Percentiles rank a stretch among this genome's conserved stretches.
These are phyloP conservation scores for Fragaria vesca DNA, from an alignment of 306 rosid species.

Conservation along the genomic window DNA sequence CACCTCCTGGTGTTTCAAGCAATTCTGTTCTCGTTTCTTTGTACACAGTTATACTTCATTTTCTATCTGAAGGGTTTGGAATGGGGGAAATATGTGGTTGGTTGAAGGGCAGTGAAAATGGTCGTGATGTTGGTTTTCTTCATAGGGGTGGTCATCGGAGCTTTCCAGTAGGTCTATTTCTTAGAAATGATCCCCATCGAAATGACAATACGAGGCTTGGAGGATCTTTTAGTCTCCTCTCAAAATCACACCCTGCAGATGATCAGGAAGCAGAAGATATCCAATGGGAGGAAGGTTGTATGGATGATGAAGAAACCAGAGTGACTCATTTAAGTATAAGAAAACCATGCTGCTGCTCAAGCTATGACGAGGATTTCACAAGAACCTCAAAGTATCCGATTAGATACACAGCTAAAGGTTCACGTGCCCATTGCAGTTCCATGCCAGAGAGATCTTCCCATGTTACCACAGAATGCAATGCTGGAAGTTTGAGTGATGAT, in stretches of 20 bases:
- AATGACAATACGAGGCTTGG: constrained; percentile 87
- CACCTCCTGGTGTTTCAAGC: constrained; percentile 86
- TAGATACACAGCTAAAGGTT: constrained; percentile 57
- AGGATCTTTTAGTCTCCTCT: constrained; percentile 80
- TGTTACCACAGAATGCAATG: constrained; percentile 80
- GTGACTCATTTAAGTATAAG: constrained; percentile 75
- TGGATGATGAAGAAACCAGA: constrained; percentile 79
- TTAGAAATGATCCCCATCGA: constrained; percentile 64
- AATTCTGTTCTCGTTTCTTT: constrained; percentile 86
- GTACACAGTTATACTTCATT: constrained; percentile 83
- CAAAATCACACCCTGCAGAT: constrained; percentile 49
- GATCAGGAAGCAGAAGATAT: constrained; percentile 40
- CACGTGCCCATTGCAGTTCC: constrained; percentile 60
- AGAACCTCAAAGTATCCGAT: constrained; percentile 68
- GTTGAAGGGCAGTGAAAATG: constrained; percentile 69
- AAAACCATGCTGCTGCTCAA: constrained; percentile 95
- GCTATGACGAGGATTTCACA: constrained; percentile 65
- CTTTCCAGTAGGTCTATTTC: constrained; percentile 69
- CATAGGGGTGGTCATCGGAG: constrained; percentile 91
- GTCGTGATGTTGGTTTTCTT: constrained; percentile 79
- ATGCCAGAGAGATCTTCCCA: constrained; percentile 84
- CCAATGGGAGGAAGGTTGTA: constrained; percentile 92
- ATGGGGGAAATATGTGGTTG: constrained; percentile 67
- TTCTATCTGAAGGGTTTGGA: constrained; percentile 94
- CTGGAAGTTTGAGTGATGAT: constrained; percentile 77